Evolutionary conservation across 345 rosid species (phyloP), one percentile per base, ranked within the genome.

Genomic region (Melastoma malabathricum): DNA sequence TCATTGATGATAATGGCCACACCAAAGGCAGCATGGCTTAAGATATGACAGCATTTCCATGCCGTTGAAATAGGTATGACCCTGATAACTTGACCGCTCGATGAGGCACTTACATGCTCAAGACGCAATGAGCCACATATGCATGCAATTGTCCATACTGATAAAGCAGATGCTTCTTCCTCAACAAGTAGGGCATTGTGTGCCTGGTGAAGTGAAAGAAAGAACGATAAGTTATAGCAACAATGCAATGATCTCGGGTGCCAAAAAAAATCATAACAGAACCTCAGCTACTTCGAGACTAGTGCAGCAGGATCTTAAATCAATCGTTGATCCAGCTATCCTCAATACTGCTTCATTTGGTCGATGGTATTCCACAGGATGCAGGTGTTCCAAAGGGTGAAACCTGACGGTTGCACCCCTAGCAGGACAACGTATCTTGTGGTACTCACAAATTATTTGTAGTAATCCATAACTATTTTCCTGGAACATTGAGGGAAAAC

Each of bases 111-210:
- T 84, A 93, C 99, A 76, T 80, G 79, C 71, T 88, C 95, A 55
- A 93, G 89, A 49, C 97, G 81, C 59, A 93, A 82, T 63, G 81
- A 77, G 52, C 99, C 84, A 46, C 99, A 93, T 59, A 85, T 60
- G n/a, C 97, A 81, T 65, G 97, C 94, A n/a, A 88, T 83, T 56
- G 99, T 85, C 97, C 95, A 93, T 68, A 83, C 51, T 41, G 99
- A 84, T 55, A 93, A 83, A 15, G 94, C 73, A 71, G 78, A 67
- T 61, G 95, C 90, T 72, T 88, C 97, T 76, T 93, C 97, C 52
- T 90, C 90, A 62, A 81, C 88, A 58, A 86, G 75, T 66, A 88
- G 63, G 71, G 72, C 79, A 43, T 77, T 76, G 59, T 76, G 68
- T 56, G 72, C 84, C 94, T 84, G 52, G 60, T 50, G 66, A 52